A percentile compares a stretch with the other conserved stretches of the same genome.
Conservation (phyloP, 805 yeast genomes). For the Teunomyces funiuensis region DNA sequence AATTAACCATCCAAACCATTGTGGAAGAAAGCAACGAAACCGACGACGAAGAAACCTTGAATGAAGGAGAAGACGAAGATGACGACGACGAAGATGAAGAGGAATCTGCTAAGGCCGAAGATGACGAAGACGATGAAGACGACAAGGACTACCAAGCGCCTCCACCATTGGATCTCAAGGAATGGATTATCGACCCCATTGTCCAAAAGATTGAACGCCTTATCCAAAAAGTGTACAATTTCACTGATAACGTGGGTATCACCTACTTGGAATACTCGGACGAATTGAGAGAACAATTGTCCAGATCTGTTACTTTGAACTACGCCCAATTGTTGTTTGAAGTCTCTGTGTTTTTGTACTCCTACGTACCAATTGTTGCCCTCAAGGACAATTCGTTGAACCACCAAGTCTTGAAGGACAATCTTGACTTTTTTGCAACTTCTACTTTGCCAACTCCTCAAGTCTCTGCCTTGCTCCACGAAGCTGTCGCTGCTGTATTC, state of each 20-base stretch:
- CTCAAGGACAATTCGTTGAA: conserved; percentile 34
- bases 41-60: conserved; percentile 19
- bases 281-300: conserved; percentile 39
- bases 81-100: conserved; percentile 12
- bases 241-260: conserved; percentile 37
- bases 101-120: conserved; percentile 14
- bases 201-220: conserved; percentile 28
- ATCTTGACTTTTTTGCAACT: conserved; percentile 22
- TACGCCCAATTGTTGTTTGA: conserved; percentile 32
- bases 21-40: conserved; percentile 20
- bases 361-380: conserved; percentile 36
- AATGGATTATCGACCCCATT: conserved; percentile 38
- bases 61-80: conserved; percentile 16
- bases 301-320: conserved; percentile 37
- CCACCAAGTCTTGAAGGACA: conserved; percentile 37
- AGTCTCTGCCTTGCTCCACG: conserved; percentile 27
- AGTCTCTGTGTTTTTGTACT: conserved; percentile 29
- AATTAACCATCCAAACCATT: conserved; percentile 16
- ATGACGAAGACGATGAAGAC: conserved; percentile 31
- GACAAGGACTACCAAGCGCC: conserved; percentile 38
- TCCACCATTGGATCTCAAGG: conserved; percentile 41
- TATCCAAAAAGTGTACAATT: conserved; percentile 24
- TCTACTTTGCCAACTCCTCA: conserved; percentile 34
- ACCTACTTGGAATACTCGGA: conserved; percentile 36
- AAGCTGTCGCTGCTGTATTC: conserved; percentile 25